Percentiles rank a stretch among this genome's conserved stretches.
These are phyloP conservation scores for Pestalotiopsis sp. DNA, from an alignment of 2,329 filamentous ascomycete species.

Conservation along the genomic window DNA sequence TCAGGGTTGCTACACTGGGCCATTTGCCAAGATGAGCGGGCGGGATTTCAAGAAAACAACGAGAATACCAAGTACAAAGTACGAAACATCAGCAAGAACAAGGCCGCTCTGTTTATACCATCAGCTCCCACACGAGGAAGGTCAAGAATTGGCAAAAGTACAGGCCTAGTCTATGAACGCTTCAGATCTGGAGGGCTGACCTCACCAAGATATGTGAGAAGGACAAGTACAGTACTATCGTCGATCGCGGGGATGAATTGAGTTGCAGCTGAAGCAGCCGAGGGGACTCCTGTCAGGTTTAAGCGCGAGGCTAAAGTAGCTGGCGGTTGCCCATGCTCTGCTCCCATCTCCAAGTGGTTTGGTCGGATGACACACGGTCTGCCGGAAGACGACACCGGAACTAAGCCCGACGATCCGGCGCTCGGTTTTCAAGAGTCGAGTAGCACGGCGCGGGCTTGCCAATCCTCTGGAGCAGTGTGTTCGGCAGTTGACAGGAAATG, in stretches of 20 bases:
- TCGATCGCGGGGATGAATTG: not conserved
- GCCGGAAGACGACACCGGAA: not conserved
- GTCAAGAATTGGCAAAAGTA: not conserved
- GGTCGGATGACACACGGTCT: not conserved
- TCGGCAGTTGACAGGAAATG: not conserved
- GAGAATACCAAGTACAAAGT: not conserved
- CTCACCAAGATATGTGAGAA: not conserved
- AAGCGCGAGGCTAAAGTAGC: not conserved
- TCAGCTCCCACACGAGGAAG: not conserved
- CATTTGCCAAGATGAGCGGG: conserved; percentile 17
- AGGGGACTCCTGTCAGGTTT: not conserved
- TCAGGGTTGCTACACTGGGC: conserved; percentile 27
- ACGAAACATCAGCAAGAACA: not conserved
- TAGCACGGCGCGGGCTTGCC: not conserved
- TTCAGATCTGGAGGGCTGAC: not conserved
- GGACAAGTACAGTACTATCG: not conserved
- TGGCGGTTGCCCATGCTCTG: not conserved
- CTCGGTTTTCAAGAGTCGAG: not conserved
- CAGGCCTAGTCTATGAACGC: not conserved
- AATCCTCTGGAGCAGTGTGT: not conserved
- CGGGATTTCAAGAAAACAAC: not conserved
- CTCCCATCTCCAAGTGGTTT: not conserved
- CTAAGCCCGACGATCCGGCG: not conserved
- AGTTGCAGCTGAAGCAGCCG: not conserved
- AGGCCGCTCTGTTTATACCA: not conserved